Conservation (phyloP, 2,329 filamentous ascomycete species). For the Monilinia laxa region DNA sequence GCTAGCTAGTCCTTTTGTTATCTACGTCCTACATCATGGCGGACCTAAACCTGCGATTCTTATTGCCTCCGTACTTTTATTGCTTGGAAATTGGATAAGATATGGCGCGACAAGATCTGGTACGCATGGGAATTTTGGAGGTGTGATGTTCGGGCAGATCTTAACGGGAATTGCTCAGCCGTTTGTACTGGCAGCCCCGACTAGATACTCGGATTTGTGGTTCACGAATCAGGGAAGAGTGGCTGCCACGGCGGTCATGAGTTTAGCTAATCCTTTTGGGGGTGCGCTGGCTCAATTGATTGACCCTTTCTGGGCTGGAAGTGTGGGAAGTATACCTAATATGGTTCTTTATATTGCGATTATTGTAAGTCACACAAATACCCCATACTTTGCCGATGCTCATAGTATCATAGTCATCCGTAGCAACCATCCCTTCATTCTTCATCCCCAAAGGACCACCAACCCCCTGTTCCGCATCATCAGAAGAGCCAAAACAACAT, state of each 20-base stretch:
- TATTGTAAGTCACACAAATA: constrained; percentile 57
- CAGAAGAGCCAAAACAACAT: constrained; percentile 56
- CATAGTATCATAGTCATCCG: constrained; percentile 50
- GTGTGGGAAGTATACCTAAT: constrained; percentile 64
- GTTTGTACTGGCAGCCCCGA: constrained; percentile 86
- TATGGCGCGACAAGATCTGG: constrained; percentile 65
- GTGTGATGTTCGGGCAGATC: constrained; percentile 89
- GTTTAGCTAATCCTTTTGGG: constrained; percentile 85
- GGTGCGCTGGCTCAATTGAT: constrained; percentile 86
- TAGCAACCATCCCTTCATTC: constrained; percentile 71
- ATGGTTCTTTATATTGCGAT: constrained; percentile 85
- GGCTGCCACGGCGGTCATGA: constrained; percentile 80
- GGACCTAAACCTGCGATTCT: constrained; percentile 80
- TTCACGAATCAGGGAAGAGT: constrained; percentile 83
- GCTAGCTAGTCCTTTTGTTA: constrained; percentile 66
- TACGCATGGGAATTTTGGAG: constrained; percentile 62
- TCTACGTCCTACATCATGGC: constrained; percentile 72
- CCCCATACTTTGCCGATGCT: constrained; percentile 6
- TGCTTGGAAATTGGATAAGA: constrained; percentile 88
- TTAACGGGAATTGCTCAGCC: constrained; percentile 86
- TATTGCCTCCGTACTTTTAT: constrained; percentile 66
- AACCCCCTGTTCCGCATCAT: constrained; percentile 69
- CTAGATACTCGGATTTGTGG: constrained; percentile 91
- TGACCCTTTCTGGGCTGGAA: constrained; percentile 69
- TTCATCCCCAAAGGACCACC: constrained; percentile 77